Evolutionary conservation across 208 protist species (phyloP).

Genomic region (Trypanosoma rangeli): DNA sequence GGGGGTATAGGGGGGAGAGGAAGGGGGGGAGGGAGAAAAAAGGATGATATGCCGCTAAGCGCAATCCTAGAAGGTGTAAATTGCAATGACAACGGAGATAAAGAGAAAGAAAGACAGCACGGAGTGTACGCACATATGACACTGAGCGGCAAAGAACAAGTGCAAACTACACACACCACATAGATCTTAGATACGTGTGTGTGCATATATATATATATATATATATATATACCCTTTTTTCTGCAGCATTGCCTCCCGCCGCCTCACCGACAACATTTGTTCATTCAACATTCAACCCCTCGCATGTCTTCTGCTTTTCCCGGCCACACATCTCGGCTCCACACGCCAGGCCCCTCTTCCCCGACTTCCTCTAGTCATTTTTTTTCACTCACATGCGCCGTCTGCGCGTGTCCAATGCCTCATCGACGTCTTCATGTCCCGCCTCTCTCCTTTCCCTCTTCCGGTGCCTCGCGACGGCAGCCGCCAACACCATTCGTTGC

Average conservation of each 20-base stretch:
- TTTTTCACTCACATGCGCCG: not conserved
- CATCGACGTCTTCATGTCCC: not conserved
- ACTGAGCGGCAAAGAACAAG: not conserved
- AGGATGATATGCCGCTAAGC: not conserved
- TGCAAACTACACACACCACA: not conserved
- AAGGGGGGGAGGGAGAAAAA: not conserved
- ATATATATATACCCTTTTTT: not conserved
- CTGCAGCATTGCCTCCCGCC: no score
- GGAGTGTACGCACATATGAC: not conserved
- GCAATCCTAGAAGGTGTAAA: not conserved
- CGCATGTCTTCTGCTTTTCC: not conserved
- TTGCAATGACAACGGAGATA: not conserved
- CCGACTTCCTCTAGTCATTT: not conserved
- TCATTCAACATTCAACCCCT: not conserved
- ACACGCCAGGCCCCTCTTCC: not conserved
- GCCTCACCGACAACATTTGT: no score
- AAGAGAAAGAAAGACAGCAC: not conserved
- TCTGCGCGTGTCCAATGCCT: not conserved
- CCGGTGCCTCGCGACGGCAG: conserved; percentile 3
- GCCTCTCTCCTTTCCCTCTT: conserved; percentile 1
- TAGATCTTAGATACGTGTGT: no score
- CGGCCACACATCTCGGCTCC: no score
- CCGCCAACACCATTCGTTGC: conserved; percentile 25
- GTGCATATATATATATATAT: not conserved
- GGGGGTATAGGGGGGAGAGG: no score